Evolutionary conservation across 768 basidiomycete species (phyloP).

Genomic region (Pleurotus djamor): DNA sequence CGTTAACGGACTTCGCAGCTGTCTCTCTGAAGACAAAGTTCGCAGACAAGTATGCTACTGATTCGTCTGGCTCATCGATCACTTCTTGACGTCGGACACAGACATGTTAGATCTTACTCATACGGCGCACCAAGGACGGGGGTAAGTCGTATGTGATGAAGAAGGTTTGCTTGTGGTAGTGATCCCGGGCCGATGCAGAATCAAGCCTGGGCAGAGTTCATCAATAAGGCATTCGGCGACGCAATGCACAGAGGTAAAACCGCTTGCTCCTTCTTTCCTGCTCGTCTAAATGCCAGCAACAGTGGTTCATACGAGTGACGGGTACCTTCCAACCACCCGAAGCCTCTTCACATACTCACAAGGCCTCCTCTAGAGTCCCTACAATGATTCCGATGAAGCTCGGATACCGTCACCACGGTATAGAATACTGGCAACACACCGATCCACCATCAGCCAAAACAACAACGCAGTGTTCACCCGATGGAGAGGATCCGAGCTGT

Average conservation of each 20-base stretch:
- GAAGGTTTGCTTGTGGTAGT: background rate
- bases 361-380: conserved; percentile 34
- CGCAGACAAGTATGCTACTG: conserved; percentile 24
- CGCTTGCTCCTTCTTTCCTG: background rate
- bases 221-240: conserved; percentile 37
- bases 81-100: conserved; percentile 14
- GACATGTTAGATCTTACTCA: conserved; percentile 37
- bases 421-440: conserved; percentile 22
- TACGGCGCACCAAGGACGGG: conserved; percentile 51
- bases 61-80: background rate
- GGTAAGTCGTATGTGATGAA: conserved; percentile 21
- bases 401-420: conserved; percentile 56
- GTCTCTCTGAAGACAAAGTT: conserved; percentile 42
- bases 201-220: conserved; percentile 39
- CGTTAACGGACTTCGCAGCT: conserved; percentile 46
- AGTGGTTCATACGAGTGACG: conserved; percentile 54
- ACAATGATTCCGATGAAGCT: conserved; percentile 45
- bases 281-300: background rate
- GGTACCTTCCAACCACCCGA: conserved; percentile 21
- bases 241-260: conserved; percentile 40
- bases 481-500: conserved; percentile 24
- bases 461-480: conserved; percentile 17
- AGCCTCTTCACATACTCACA: background rate
- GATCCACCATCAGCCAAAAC: conserved; percentile 20
- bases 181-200: conserved; percentile 29